Percentiles rank a stretch among this genome's conserved stretches.
Conservation (phyloP, 768 basidiomycete species). For the Melanogaster broomeanus region DNA sequence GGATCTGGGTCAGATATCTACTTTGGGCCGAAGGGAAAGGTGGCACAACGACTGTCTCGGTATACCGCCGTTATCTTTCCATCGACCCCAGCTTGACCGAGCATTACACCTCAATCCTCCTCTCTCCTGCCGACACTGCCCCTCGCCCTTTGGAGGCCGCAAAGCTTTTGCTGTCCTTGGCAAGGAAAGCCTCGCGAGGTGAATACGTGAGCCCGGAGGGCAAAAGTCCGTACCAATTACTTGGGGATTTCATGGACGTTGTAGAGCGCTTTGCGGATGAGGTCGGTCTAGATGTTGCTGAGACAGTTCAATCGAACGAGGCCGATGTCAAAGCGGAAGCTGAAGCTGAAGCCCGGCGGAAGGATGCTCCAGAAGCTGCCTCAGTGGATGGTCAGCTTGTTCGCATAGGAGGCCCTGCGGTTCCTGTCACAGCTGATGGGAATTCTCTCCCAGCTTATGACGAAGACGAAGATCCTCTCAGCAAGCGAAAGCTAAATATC, state of each 20-base stretch:
- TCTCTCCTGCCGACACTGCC: slow-evolving; percentile 54
- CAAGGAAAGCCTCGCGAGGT: slow-evolving; percentile 80
- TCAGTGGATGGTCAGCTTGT: slow-evolving; percentile 64
- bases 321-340: slow-evolving; percentile 50
- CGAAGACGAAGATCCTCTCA: slow-evolving; percentile 82
- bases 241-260: slow-evolving; percentile 90
- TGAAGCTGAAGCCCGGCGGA: slow-evolving; percentile 38
- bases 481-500: slow-evolving; percentile 73
- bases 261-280: slow-evolving; percentile 91
- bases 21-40: slow-evolving; percentile 87
- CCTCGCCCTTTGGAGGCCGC: slow-evolving; percentile 91
- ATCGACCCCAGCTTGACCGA: slow-evolving; percentile 83
- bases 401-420: slow-evolving; percentile 68
- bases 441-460: slow-evolving; percentile 58
- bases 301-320: slow-evolving; percentile 60
- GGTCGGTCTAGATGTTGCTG: slow-evolving; percentile 84
- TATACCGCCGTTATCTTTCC: slow-evolving; percentile 88
- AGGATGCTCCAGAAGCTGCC: slow-evolving; percentile 38
- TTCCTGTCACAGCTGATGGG: slow-evolving; percentile 51
- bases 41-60: slow-evolving; percentile 71
- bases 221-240: slow-evolving; percentile 93
- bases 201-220: slow-evolving; percentile 87
- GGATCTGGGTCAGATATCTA: slow-evolving; percentile 92
- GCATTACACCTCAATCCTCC: slow-evolving; percentile 68
- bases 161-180: slow-evolving; percentile 83